A percentile compares a stretch with the other conserved stretches of the same genome.
These are phyloP conservation scores for Cyathus striatus DNA, from an alignment of 768 basidiomycete species.

Conservation along the genomic window DNA sequence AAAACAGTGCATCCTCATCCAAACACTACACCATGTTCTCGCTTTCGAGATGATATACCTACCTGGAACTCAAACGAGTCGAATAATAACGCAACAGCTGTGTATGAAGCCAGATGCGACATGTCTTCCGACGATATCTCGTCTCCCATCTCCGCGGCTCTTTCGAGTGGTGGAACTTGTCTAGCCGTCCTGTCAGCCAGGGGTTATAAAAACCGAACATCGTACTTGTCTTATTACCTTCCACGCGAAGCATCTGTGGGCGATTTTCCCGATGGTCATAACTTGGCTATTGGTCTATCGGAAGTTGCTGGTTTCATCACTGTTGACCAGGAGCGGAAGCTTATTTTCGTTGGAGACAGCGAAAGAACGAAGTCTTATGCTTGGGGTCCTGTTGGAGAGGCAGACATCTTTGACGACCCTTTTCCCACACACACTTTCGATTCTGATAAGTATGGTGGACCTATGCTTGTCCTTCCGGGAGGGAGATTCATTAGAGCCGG, in stretches of 20 bases:
- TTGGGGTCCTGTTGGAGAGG: slow-evolving; percentile 13
- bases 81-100: slow-evolving; percentile 16
- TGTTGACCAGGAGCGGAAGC: slow-evolving; percentile 26
- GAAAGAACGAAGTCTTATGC: slow-evolving; percentile 31
- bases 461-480: slow-evolving; percentile 21
- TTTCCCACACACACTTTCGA: slow-evolving; percentile 27
- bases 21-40: slow-evolving; percentile 23
- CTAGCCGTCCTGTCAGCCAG: slow-evolving; percentile 16
- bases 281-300: slow-evolving; percentile 15
- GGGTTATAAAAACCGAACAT: slow-evolving; percentile 29
- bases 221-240: slow-evolving; percentile 19
- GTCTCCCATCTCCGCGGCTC: slow-evolving; percentile 9
- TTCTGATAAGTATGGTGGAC: slow-evolving; percentile 15
- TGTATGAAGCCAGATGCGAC: slow-evolving; percentile 31
- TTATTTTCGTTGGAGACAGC: slow-evolving; percentile 30
- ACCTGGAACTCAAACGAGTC: slow-evolving; percentile 9
- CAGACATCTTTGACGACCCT: neutral
- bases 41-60: slow-evolving; percentile 22
- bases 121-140: slow-evolving; percentile 13
- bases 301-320: slow-evolving; percentile 13
- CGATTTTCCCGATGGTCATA: slow-evolving; percentile 5
- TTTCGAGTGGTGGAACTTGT: slow-evolving; percentile 17
- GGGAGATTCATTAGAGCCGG: slow-evolving; percentile 26
- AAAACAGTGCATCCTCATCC: slow-evolving; percentile 16
- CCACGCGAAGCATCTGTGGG: slow-evolving; percentile 9